Base-by-base conservation (phyloP, 2,329 filamentous ascomycete genomes). In the Laburnicola sp. region DNA sequence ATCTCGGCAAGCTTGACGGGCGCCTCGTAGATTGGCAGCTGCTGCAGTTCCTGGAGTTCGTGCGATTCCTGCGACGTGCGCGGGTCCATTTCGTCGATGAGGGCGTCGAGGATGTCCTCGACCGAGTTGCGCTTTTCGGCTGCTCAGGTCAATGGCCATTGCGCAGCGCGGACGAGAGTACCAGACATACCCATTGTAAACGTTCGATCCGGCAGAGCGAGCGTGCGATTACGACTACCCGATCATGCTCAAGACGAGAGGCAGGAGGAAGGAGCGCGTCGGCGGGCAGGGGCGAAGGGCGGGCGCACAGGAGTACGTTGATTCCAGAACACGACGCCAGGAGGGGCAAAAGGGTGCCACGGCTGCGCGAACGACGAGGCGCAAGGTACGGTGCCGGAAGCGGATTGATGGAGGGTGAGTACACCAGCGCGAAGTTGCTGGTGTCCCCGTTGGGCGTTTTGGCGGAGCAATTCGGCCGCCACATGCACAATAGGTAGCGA, bases 101-200 rank as follows among this genome's bases (percentile, higher is more conserved):
- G 66, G 43, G 72, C 70, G 57, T 72, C 70, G 58, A 72, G 66
- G 56, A 71, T 65, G 43, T 68, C 68, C 53, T 73, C 70, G 63
- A 59, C 66, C 37, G 70, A 73, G 58, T 65, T 64, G 56, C 69
- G 68, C 57, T 72, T 72, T 57, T 72, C 70, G 56, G 65, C 68
- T 69, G 59, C 50, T 32, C 22, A 37, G 30, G 41, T 71, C 54
- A 68, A 62, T 53, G 10, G 31, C 11, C 38, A 27, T 46, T 38
- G 44, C 36, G 45, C 45, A n/a, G 21, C 16, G 36, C 36, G 30
- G 26, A 30, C 31, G 23, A 42, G 11, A 22, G 22, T 25, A 11
- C 21, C 45, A 39, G 38, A 32, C 39, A 28, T 42, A 37, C 39
- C 39, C 39, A 49, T 37, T 21, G 21, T 34, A 35, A 25, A 28